Conservation (phyloP, 352 stramenopile genomes). For the Phytopythium aichiense region DNA sequence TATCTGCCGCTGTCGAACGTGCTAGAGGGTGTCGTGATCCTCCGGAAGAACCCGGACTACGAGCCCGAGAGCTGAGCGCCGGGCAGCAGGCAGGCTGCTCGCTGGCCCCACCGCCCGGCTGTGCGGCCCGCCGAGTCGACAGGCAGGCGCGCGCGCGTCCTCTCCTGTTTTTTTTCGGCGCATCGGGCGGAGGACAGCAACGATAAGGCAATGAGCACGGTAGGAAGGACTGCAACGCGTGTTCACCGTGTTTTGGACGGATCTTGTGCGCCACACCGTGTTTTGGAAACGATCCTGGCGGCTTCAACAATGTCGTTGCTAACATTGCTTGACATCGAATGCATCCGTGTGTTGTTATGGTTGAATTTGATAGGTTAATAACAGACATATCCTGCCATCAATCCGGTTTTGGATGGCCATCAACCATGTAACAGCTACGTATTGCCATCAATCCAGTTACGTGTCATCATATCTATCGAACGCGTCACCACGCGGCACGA, state of each 20-base stretch:
- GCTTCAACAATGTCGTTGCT: background rate
- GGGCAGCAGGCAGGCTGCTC: too few species aligned
- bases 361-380: too few species aligned
- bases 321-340: background rate
- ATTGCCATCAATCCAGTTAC: background rate
- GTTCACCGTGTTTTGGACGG: background rate
- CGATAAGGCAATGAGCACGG: slow-evolving; percentile 1
- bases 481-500: background rate
- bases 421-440: too few species aligned
- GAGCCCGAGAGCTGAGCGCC: slow-evolving; percentile 62
- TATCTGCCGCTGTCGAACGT: slow-evolving; percentile 95
- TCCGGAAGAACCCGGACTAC: slow-evolving; percentile 96
- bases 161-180: background rate
- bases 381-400: too few species aligned
- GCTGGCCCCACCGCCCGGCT: background rate
- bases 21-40: slow-evolving; percentile 98
- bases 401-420: too few species aligned
- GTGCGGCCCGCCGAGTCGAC: background rate
- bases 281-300: background rate
- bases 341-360: too few species aligned
- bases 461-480: background rate
- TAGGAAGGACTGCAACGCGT: background rate
- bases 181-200: background rate
- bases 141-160: background rate
- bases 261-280: background rate